Evolutionary conservation across 495 filamentous ascomycete species (phyloP).

Genomic region (Peziza echinospora): DNA sequence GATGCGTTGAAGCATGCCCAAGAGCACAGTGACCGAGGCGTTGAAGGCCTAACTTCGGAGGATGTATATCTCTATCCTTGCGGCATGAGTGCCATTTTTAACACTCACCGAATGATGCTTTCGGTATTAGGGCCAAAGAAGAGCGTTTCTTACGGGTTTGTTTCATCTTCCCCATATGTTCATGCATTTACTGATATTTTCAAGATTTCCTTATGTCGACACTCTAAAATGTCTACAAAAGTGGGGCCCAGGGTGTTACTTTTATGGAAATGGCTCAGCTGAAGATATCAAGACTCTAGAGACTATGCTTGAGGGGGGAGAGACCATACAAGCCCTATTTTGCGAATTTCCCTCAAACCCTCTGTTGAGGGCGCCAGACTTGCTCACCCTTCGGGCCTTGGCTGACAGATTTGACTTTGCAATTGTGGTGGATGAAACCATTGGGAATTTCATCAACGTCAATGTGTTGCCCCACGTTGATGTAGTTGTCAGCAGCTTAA

Average conservation of each 20-base stretch:
- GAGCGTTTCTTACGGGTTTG: conserved; percentile 48
- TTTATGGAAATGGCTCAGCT: conserved; percentile 67
- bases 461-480: conserved; percentile 77
- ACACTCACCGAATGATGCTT: conserved; percentile 53
- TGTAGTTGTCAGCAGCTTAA: conserved; percentile 78
- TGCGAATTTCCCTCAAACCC: conserved; percentile 93
- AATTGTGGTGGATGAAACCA: conserved; percentile 84
- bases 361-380: conserved; percentile 61
- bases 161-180: no score
- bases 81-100: conserved; percentile 91
- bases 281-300: conserved; percentile 79
- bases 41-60: conserved; percentile 42
- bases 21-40: conserved; percentile 18
- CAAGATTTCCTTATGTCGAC: conserved; percentile 81
- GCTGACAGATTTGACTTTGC: conserved; percentile 75
- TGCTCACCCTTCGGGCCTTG: conserved; percentile 52
- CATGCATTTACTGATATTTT: conserved; percentile 26
- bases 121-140: conserved; percentile 31
- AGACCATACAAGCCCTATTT: conserved; percentile 66
- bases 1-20: conserved; percentile 29
- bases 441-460: conserved; percentile 90
- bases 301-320: conserved; percentile 42
- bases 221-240: conserved; percentile 88
- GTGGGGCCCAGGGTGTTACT: conserved; percentile 75
- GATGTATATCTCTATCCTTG: conserved; percentile 76